Base-by-base conservation (phyloP, 2,329 filamentous ascomycete genomes). In the Berkeleyomyces basicola region DNA sequence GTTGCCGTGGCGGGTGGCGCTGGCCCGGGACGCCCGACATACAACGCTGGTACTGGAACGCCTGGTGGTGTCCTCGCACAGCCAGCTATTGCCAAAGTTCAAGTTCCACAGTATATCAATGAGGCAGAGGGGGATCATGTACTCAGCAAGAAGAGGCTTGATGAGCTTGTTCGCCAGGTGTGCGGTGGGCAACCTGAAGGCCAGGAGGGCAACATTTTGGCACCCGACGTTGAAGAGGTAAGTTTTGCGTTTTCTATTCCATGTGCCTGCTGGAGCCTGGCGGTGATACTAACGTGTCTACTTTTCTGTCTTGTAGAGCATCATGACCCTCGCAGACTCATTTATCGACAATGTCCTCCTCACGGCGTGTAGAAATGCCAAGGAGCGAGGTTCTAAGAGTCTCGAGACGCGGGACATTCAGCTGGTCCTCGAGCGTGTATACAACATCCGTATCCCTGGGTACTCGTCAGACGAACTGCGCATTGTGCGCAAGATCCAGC, bases 101-200 rank as follows among this genome's bases (percentile, higher is more conserved):
- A 90, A 70, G 83, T 89, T 53, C 89, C 90, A 0, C 83, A 85
- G 0, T 95, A 89, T 72, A 88, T 89, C 63, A 84, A 96, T 64
- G 92, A 97, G 71, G 88, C 89, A 39, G 91, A 96, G 70, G 90
- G 90, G 36, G 90, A 96, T 69, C 86, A 91, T 51, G 87, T 99
- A 0, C 78, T 99, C n/a, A 95, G 87, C 76, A 96, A 96, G 82
- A 95, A 95, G 76, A 97, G 96, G 76, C 80, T 99, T 47, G 91
- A 99, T 70, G 92, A 96, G 71, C 80, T 99, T 44, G 91, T 97
- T 7, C 84, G 91, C 59, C 92, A 97, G 74, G 90, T 97, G 64
- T 95, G 90, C 43, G 91, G 91, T 61, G 87, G 86, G 7, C 85
- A 83, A 36, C 81, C 83, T 0, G 86, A 88, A 66, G 78, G 82